These are phyloP conservation scores for Bromus sterilis DNA, from an alignment of 176 grass and related monocot species.

Conservation along the genomic window DNA sequence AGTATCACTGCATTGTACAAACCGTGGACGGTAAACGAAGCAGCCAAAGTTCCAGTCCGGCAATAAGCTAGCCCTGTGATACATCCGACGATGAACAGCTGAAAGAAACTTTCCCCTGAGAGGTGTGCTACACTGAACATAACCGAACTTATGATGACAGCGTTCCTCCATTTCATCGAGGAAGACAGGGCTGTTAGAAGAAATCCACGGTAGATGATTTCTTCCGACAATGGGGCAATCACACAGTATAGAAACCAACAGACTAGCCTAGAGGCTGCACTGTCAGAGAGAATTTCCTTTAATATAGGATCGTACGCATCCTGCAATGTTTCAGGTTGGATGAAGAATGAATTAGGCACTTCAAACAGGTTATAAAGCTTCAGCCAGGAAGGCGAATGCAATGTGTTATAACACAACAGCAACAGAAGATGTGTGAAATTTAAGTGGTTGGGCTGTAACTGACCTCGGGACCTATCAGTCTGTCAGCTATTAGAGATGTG, in stretches of 20 bases:
- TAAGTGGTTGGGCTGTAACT: conserved; percentile 16
- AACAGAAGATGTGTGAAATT: not conserved
- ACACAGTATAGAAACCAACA: conserved; percentile 70
- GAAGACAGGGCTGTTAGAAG: conserved; percentile 62
- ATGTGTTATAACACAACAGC: not conserved
- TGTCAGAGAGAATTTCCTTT: conserved; percentile 55
- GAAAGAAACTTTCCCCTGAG: conserved; percentile 46
- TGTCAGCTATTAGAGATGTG: conserved; percentile 60
- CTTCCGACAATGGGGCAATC: conserved; percentile 68
- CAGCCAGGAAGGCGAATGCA: not conserved
- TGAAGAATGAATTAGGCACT: not conserved
- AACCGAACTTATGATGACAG: conserved; percentile 62
- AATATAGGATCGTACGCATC: conserved; percentile 58
- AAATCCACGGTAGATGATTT: conserved; percentile 89
- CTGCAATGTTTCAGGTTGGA: conserved; percentile 43
- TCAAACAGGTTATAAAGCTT: not conserved
- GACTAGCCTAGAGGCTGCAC: conserved; percentile 28
- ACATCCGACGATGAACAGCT: conserved; percentile 65
- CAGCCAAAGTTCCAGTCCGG: conserved; percentile 62
- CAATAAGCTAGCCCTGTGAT: conserved; percentile 74
- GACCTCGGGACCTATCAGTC: conserved; percentile 50
- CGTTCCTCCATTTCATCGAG: conserved; percentile 48
- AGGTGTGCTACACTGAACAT: conserved; percentile 78
- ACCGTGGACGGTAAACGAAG: conserved; percentile 65
- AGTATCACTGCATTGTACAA: conserved; percentile 78